phyloP scores from a whole-genome alignment of 306 rosid genomes.

The Rosa chinensis region DNA sequence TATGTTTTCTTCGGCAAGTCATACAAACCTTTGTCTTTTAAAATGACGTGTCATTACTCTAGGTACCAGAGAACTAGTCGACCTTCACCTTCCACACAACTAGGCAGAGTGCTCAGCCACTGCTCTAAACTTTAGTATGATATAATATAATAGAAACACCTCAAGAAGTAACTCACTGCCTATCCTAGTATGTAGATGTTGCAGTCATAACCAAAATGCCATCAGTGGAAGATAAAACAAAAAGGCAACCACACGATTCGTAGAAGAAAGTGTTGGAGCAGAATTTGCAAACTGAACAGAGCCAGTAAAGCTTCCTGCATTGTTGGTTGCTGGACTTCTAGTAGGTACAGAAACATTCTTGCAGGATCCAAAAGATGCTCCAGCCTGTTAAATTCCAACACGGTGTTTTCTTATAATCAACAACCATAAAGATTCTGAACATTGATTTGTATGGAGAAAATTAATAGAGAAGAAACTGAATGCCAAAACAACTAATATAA shows the following conservation, averaged over 20 bases:
- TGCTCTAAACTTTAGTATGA: slow-evolving; percentile 32
- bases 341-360: slow-evolving; percentile 64
- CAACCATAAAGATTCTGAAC: slow-evolving; percentile 4
- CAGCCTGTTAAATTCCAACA: slow-evolving; percentile 57
- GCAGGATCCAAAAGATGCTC: slow-evolving; percentile 85
- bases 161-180: slow-evolving; percentile 40
- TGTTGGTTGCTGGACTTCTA: slow-evolving; percentile 53
- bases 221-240: slow-evolving; percentile 45
- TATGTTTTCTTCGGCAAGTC: background rate
- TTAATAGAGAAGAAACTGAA: slow-evolving; percentile 21
- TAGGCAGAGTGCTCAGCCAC: slow-evolving; percentile 32
- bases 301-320: slow-evolving; percentile 76
- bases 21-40: slow-evolving; percentile 11
- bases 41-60: slow-evolving; percentile 34
- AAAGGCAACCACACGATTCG: slow-evolving; percentile 33
- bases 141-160: slow-evolving; percentile 32
- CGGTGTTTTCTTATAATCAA: slow-evolving; percentile 5
- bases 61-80: slow-evolving; percentile 38
- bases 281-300: slow-evolving; percentile 80
- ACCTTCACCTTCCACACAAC: slow-evolving; percentile 26
- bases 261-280: slow-evolving; percentile 45
- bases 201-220: slow-evolving; percentile 36
- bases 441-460: background rate
- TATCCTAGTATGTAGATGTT: slow-evolving; percentile 27
- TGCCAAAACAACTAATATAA: slow-evolving; percentile 27